These are phyloP conservation scores for Ophiocordyceps unilateralis DNA, from an alignment of 2,329 filamentous ascomycete genomes.

Conservation along the genomic window DNA sequence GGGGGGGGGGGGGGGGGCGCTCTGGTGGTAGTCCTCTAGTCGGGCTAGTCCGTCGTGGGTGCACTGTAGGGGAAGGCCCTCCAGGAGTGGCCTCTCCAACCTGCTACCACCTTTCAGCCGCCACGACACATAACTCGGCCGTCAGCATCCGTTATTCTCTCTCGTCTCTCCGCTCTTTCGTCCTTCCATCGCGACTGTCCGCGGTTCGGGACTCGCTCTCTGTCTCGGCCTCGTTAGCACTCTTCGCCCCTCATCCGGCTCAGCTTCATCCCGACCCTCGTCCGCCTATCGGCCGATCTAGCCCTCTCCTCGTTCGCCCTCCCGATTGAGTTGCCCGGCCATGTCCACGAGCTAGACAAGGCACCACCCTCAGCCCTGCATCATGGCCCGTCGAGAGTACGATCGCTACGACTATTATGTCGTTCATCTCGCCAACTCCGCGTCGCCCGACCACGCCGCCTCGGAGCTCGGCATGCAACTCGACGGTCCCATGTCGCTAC, in stretches of 20 bases:
- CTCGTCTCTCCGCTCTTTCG: background rate
- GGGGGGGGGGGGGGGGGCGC: too few species aligned
- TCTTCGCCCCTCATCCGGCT: background rate
- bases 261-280: background rate
- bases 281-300: background rate
- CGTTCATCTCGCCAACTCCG: constrained; percentile 55
- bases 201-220: background rate
- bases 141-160: background rate
- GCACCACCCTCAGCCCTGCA: constrained; percentile 2
- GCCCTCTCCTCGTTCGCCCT: background rate
- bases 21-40: too few species aligned
- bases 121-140: background rate
- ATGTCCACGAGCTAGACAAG: background rate
- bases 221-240: background rate
- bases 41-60: too few species aligned
- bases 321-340: background rate
- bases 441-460: constrained; percentile 53
- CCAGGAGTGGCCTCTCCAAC: background rate
- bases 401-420: constrained; percentile 83
- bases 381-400: constrained; percentile 48
- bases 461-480: constrained; percentile 56
- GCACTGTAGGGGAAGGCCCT: background rate
- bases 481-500: constrained; percentile 63
- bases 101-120: background rate
- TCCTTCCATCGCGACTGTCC: too few species aligned